Evolutionary conservation across 768 basidiomycete genomes (phyloP).

Genomic region (Lentinula aciculospora): DNA sequence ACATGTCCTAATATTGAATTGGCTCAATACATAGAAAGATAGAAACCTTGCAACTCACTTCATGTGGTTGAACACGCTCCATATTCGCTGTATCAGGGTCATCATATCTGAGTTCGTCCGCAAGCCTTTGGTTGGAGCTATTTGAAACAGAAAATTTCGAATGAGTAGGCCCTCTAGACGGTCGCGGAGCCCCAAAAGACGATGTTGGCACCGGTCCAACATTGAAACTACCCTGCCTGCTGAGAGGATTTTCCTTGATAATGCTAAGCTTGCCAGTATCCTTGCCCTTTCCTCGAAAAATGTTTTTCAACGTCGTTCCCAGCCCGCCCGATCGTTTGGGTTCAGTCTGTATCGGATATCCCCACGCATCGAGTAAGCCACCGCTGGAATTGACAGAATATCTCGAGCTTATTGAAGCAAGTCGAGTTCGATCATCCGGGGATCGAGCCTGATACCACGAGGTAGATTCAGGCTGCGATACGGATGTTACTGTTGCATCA

Average conservation of each 20-base stretch:
- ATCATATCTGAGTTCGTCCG: slow-evolving; percentile 25
- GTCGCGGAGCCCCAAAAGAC: neutral
- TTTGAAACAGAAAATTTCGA: neutral
- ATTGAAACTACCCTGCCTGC: slow-evolving; percentile 4
- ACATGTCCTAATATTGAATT: neutral
- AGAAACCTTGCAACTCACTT: neutral
- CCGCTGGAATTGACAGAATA: neutral
- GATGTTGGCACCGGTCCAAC: neutral
- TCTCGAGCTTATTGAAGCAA: neutral
- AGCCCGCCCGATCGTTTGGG: neutral
- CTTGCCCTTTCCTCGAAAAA: neutral
- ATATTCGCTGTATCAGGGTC: slow-evolving; percentile 18
- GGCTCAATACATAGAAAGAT: neutral
- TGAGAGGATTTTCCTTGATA: slow-evolving; percentile 3
- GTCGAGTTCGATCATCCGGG: neutral
- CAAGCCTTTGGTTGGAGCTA: slow-evolving; percentile 18
- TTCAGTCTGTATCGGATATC: neutral
- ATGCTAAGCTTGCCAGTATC: neutral
- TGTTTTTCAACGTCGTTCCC: neutral
- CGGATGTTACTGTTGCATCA: neutral
- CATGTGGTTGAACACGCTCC: slow-evolving; percentile 8
- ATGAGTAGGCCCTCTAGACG: neutral
- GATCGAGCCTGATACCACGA: slow-evolving; percentile 4
- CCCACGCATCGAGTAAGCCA: neutral
- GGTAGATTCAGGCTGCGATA: neutral